These are phyloP conservation scores for Trichoderma breve DNA, from an alignment of 2,329 filamentous ascomycete species.

Conservation along the genomic window DNA sequence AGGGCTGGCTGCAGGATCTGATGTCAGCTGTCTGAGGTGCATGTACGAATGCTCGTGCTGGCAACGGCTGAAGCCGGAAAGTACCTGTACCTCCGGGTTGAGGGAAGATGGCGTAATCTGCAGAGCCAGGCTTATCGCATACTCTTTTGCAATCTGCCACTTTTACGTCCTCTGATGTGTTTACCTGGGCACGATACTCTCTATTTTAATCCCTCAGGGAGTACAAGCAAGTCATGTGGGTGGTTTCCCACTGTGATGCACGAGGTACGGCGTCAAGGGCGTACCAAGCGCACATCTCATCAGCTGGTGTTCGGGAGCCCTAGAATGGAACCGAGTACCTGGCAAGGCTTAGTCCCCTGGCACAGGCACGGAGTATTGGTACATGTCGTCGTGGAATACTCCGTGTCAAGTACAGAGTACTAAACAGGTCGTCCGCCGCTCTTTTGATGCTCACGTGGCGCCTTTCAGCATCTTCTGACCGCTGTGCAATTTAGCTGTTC, in stretches of 20 bases:
- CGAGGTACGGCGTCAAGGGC: background rate
- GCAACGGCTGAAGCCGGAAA: background rate
- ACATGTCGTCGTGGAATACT: background rate
- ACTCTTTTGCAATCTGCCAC: background rate
- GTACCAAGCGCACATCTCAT: background rate
- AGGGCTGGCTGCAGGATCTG: background rate
- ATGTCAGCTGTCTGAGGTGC: conserved; percentile 17
- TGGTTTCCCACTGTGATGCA: background rate
- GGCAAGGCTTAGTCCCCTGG: background rate
- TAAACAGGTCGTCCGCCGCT: background rate
- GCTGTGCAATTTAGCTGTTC: background rate
- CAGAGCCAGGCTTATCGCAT: background rate
- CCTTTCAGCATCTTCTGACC: conserved; percentile 14
- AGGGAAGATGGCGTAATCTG: background rate
- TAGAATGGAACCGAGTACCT: background rate
- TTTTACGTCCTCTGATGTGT: background rate
- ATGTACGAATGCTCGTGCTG: background rate
- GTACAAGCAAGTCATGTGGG: background rate
- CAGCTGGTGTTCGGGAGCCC: background rate
- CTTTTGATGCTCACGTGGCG: conserved; percentile 9
- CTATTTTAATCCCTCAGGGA: background rate
- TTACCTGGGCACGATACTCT: background rate
- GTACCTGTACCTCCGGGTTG: background rate
- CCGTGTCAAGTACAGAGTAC: background rate
- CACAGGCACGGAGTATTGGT: background rate